These are phyloP conservation scores for Cupressus sempervirens DNA, from an alignment of 75 land plant species.

Conservation along the genomic window DNA sequence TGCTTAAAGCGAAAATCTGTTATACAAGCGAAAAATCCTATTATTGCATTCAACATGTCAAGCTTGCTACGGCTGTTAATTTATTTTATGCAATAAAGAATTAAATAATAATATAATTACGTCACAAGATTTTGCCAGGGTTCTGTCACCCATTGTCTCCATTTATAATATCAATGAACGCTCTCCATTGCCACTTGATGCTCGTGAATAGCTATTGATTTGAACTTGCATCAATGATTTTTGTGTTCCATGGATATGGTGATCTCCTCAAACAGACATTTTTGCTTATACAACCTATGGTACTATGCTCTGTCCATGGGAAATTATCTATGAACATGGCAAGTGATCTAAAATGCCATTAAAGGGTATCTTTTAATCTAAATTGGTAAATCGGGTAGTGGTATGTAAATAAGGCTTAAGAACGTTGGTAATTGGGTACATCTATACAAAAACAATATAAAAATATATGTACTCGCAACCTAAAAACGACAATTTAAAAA, in stretches of 20 bases:
- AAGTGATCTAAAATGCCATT: not conserved
- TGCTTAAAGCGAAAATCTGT: not conserved
- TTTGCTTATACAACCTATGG: not conserved
- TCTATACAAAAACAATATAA: no score
- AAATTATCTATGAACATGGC: not conserved
- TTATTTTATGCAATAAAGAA: not conserved
- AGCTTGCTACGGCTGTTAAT: not conserved
- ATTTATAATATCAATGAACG: not conserved
- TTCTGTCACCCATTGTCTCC: not conserved
- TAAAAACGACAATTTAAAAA: no score
- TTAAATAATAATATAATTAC: not conserved
- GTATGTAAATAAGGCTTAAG: no score
- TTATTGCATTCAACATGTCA: not conserved
- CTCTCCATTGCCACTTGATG: not conserved
- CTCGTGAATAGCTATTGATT: not conserved
- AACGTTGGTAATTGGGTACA: no score
- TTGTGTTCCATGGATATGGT: not conserved
- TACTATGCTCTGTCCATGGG: not conserved
- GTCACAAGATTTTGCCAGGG: not conserved
- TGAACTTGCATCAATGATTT: not conserved
- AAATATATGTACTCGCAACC: no score
- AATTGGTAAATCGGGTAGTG: no score
- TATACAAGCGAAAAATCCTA: not conserved
- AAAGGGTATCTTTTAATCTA: not conserved
- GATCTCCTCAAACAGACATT: not conserved